Conservation (phyloP, 2,329 filamentous ascomycete species). For the Capronia americana region DNA sequence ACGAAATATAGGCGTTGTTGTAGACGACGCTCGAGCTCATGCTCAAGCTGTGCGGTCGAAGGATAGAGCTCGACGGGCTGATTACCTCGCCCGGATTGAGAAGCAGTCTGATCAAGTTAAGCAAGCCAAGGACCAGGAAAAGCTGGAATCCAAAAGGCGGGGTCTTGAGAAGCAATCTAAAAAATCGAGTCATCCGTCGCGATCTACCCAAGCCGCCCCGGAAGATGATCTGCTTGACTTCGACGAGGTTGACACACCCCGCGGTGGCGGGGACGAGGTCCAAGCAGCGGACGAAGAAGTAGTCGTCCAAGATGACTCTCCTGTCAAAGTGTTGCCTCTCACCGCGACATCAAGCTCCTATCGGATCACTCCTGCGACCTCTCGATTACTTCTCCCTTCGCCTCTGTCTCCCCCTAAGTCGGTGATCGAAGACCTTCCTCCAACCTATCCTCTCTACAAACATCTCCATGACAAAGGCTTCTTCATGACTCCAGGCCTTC, state of each 20-base stretch:
- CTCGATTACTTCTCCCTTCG: conserved; percentile 53
- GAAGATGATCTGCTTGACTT: conserved; percentile 18
- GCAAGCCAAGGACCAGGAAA: conserved; percentile 53
- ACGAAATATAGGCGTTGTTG: conserved; percentile 75
- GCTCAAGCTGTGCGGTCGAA: conserved; percentile 66
- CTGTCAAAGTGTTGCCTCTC: conserved; percentile 10
- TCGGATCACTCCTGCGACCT: conserved; percentile 58
- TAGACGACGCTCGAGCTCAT: conserved; percentile 79
- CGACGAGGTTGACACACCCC: conserved; percentile 21
- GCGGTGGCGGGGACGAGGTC: conserved; percentile 20
- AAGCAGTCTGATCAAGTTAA: conserved; percentile 61
- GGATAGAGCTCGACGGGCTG: conserved; percentile 62
- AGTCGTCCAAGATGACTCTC: conserved; percentile 9
- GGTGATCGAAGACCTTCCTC: conserved; percentile 47
- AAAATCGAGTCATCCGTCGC: conserved; percentile 41
- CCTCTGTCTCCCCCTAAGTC: conserved; percentile 38
- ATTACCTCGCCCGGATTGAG: conserved; percentile 65
- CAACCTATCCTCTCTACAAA: conserved; percentile 76
- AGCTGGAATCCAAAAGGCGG: conserved; percentile 58
- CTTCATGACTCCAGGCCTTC: conserved; percentile 87
- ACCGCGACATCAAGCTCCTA: conserved; percentile 18
- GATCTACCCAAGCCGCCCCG: not conserved
- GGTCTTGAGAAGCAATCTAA: conserved; percentile 58
- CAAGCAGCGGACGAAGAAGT: conserved; percentile 5
- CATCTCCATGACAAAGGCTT: conserved; percentile 80